These are phyloP conservation scores for Daedalea quercina DNA, from an alignment of 768 basidiomycete genomes.

Conservation along the genomic window DNA sequence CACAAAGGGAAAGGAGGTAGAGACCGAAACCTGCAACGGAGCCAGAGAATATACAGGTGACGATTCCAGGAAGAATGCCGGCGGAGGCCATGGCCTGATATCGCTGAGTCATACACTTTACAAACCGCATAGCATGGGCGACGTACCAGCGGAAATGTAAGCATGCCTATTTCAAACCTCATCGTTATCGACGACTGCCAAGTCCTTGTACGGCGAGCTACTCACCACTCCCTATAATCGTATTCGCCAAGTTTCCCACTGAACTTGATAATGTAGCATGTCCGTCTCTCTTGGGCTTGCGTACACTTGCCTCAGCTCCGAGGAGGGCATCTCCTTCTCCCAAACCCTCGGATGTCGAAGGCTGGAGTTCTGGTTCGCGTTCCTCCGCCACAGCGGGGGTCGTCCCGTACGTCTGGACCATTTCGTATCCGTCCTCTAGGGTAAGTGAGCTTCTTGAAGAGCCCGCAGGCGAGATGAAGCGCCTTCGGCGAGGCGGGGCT, in stretches of 20 bases:
- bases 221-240: slow-evolving; percentile 86
- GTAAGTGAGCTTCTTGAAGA: slow-evolving; percentile 1
- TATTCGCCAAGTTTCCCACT: slow-evolving; percentile 79
- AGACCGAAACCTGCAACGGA: slow-evolving; percentile 75
- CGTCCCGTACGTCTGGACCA: slow-evolving; percentile 68
- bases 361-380: slow-evolving; percentile 15
- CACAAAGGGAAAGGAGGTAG: slow-evolving; percentile 83
- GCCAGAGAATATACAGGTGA: slow-evolving; percentile 84
- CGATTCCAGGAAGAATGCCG: slow-evolving; percentile 83
- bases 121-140: background rate
- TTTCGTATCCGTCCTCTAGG: slow-evolving; percentile 37
- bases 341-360: slow-evolving; percentile 22
- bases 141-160: slow-evolving; percentile 78
- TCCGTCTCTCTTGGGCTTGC: slow-evolving; percentile 42
- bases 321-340: slow-evolving; percentile 60
- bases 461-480: background rate
- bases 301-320: slow-evolving; percentile 31
- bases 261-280: slow-evolving; percentile 63
- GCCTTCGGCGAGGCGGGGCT: background rate
- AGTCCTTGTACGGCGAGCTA: slow-evolving; percentile 12
- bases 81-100: slow-evolving; percentile 81
- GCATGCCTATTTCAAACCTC: slow-evolving; percentile 64
- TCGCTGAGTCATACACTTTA: background rate
- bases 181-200: background rate
- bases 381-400: slow-evolving; percentile 28